These are phyloP conservation scores for Lentinula edodes DNA, from an alignment of 768 basidiomycete species.

Conservation along the genomic window DNA sequence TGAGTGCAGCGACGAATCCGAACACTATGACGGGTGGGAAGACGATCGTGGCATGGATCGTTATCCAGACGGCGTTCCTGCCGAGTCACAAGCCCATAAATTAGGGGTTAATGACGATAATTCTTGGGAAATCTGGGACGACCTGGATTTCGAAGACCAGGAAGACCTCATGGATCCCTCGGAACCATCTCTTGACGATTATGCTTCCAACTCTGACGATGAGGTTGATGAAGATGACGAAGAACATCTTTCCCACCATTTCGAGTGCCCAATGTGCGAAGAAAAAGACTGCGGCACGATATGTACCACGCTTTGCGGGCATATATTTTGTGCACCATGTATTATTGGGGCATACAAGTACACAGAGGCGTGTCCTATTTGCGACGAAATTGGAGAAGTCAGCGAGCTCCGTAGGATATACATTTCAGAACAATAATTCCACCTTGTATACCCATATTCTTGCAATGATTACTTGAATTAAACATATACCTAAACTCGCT, in stretches of 20 bases:
- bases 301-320: slow-evolving; percentile 2
- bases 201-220: neutral
- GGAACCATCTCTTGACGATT: neutral
- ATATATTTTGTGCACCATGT: slow-evolving; percentile 5
- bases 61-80: neutral
- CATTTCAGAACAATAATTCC: neutral
- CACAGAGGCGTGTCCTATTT: neutral
- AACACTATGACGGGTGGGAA: neutral
- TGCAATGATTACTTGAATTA: no score
- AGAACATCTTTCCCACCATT: neutral
- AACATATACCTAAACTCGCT: no score
- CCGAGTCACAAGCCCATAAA: neutral
- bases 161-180: neutral
- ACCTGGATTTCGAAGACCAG: slow-evolving; percentile 1
- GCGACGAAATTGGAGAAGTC: neutral
- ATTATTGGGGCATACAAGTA: slow-evolving; percentile 1
- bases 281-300: neutral
- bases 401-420: neutral
- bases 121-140: neutral
- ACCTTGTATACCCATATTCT: no score
- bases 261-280: slow-evolving; percentile 4
- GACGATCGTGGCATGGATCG: neutral
- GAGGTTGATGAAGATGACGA: neutral
- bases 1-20: neutral
- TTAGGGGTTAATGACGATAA: neutral